Conservation (phyloP, 2,329 filamentous ascomycete genomes). For the Verticillium nubilum region DNA sequence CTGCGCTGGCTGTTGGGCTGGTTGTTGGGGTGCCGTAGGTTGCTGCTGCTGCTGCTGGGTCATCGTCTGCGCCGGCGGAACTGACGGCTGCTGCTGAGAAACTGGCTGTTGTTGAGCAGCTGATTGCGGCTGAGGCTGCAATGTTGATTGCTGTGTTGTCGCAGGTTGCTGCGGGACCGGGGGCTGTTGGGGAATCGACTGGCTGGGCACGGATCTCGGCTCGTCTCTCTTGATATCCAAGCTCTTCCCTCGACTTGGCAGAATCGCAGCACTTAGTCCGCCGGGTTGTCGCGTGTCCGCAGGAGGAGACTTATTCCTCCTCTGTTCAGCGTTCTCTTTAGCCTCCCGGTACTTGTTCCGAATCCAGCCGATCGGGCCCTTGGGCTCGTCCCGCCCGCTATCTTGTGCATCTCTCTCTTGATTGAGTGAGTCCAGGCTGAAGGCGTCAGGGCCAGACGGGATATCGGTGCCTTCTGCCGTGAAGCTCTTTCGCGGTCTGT, state of each 20-base stretch:
- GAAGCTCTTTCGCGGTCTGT: constrained; percentile 42
- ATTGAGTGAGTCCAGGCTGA: background rate
- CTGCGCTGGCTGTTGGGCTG: background rate
- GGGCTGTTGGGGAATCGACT: constrained; percentile 2
- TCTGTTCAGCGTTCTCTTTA: constrained; percentile 50
- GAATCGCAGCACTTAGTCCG: constrained; percentile 15
- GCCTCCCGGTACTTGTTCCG: constrained; percentile 55
- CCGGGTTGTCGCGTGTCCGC: constrained; percentile 24
- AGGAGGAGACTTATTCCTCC: constrained; percentile 52
- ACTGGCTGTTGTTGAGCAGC: background rate
- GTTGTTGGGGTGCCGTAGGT: background rate
- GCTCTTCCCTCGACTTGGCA: constrained; percentile 30
- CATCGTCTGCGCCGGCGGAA: background rate
- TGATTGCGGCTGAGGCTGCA: background rate
- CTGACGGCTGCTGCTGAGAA: background rate
- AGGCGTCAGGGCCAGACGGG: constrained; percentile 17
- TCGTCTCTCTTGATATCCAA: constrained; percentile 32
- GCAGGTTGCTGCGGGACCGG: background rate
- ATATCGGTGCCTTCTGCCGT: constrained; percentile 43
- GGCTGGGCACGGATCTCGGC: constrained; percentile 16
- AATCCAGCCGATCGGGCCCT: constrained; percentile 52
- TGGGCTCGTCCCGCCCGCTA: constrained; percentile 30
- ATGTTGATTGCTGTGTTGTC: background rate
- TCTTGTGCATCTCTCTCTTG: constrained; percentile 20
- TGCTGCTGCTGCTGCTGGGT: too few species aligned